Evolutionary conservation across 139 green algal species (phyloP).

Genomic region (Coelastrella sp.): DNA sequence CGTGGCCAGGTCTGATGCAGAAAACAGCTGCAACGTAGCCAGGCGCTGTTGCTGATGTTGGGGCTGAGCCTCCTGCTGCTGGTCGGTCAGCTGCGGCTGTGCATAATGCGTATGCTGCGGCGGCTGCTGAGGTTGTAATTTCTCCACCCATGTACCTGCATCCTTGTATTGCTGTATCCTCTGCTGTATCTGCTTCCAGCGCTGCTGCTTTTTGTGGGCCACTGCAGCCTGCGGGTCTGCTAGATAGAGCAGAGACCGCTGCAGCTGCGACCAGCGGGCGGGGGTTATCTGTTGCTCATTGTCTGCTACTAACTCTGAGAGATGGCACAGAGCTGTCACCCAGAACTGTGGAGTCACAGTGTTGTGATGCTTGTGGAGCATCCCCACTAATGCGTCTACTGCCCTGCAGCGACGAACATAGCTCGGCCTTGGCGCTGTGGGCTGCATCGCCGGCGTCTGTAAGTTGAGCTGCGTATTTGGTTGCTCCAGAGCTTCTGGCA

Average conservation of each 20-base stretch:
- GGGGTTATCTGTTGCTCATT: neutral
- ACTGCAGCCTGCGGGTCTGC: neutral
- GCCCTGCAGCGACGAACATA: neutral
- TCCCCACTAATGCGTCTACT: neutral
- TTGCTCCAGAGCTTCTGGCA: no score
- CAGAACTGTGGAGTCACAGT: neutral
- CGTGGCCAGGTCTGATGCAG: neutral
- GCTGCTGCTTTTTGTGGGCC: neutral
- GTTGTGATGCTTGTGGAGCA: neutral
- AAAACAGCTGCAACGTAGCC: neutral
- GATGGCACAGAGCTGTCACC: neutral
- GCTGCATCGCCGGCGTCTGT: no score
- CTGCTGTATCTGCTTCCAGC: neutral
- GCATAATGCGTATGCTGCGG: neutral
- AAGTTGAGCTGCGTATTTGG: no score
- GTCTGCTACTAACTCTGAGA: neutral
- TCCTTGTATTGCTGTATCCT: neutral
- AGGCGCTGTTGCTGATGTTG: conserved; percentile 9
- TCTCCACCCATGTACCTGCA: neutral
- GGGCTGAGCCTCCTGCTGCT: conserved; percentile 28
- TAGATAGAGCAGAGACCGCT: neutral
- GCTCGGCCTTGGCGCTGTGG: neutral
- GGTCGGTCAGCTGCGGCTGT: conserved; percentile 1
- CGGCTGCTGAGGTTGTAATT: no score
- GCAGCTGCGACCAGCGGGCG: neutral